Evolutionary conservation across 371 early-diverging fungal genomes (phyloP).

Genomic region (Zychaea mexicana): DNA sequence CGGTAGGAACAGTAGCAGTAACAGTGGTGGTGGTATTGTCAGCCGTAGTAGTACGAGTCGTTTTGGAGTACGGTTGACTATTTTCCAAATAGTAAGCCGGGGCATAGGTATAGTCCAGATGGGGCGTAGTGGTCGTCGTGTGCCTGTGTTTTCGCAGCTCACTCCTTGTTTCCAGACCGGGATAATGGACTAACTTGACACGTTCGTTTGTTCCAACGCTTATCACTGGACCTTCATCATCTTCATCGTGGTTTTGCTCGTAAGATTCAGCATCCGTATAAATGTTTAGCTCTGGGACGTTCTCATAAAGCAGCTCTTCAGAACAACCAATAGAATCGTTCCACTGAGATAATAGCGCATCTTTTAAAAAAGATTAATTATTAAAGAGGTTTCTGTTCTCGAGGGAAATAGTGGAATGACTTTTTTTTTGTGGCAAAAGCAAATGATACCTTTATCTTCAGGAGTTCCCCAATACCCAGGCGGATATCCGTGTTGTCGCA

Average conservation of each 20-base stretch:
- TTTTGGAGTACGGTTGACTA: not conserved
- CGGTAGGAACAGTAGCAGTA: not conserved
- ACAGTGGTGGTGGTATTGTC: not conserved
- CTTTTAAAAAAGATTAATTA: not conserved
- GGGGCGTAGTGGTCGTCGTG: not conserved
- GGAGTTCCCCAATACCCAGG: conserved; percentile 14
- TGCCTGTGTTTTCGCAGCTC: not conserved
- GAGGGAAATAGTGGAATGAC: not conserved
- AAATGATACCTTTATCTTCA: not conserved
- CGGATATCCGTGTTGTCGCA: conserved; percentile 17
- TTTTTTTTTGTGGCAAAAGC: too few species aligned
- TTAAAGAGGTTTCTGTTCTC: too few species aligned
- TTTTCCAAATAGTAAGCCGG: not conserved
- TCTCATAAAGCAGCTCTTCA: not conserved
- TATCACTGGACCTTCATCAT: not conserved
- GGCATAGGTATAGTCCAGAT: not conserved
- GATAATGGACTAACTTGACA: conserved; percentile 10
- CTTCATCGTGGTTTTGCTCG: not conserved
- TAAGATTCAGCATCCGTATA: not conserved
- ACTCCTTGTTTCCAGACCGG: not conserved
- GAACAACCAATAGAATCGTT: not conserved
- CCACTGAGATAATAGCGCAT: not conserved
- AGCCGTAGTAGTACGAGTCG: not conserved
- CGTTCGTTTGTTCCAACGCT: not conserved
- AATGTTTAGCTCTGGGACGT: conserved; percentile 1